These are phyloP conservation scores for Ophiostoma sp. DNA, from an alignment of 2,329 filamentous ascomycete genomes.

Conservation along the genomic window DNA sequence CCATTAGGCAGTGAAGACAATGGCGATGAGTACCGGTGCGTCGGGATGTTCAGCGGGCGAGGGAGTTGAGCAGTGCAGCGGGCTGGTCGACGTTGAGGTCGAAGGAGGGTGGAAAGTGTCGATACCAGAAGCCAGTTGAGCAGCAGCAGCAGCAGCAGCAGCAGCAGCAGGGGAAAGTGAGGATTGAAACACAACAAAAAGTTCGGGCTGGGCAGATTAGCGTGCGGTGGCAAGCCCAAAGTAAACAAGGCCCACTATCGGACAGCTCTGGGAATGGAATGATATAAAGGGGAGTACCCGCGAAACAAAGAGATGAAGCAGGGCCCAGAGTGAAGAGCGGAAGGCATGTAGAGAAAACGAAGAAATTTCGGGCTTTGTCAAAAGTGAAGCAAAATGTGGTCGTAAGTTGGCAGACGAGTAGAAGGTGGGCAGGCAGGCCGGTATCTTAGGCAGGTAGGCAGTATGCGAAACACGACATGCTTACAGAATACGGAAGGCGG, in stretches of 20 bases:
- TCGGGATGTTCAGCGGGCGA: no score
- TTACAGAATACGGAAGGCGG: neutral
- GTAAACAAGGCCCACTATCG: constrained; percentile 13
- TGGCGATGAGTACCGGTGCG: no score
- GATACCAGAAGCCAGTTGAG: neutral
- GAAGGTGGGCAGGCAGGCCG: neutral
- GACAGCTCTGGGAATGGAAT: constrained; percentile 4
- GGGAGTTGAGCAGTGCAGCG: no score
- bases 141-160: neutral
- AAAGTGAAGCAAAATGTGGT: constrained; percentile 1
- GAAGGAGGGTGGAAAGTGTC: neutral
- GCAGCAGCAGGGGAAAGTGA: no score
- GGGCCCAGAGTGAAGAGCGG: neutral
- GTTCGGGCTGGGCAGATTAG: constrained; percentile 1
- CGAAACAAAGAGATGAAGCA: neutral
- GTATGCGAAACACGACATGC: neutral
- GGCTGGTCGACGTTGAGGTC: neutral
- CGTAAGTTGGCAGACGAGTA: neutral
- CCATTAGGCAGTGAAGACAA: constrained; percentile 15
- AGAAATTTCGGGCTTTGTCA: neutral
- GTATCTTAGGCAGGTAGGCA: neutral
- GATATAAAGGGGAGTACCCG: neutral
- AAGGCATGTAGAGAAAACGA: neutral
- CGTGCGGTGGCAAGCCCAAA: constrained; percentile 5
- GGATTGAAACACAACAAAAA: constrained; percentile 7